Percentiles rank a stretch among this genome's conserved stretches.
These are phyloP conservation scores for Oryza officinalis DNA, from an alignment of 176 grass and related monocot genomes.

Conservation along the genomic window DNA sequence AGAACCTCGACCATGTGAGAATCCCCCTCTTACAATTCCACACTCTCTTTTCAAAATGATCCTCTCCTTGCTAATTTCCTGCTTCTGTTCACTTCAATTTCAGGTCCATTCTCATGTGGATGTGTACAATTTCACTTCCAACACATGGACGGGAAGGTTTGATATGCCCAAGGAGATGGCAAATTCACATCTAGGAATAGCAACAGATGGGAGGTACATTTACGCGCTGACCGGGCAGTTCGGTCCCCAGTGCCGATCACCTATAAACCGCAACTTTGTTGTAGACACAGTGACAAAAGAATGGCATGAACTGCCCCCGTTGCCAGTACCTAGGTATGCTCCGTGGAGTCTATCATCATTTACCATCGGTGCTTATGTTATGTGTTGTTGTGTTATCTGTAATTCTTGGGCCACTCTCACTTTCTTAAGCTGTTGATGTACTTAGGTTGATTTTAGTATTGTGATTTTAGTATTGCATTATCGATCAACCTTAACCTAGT, in stretches of 20 bases:
- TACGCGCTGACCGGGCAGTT: constrained; percentile 80
- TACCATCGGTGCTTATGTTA: constrained; percentile 13
- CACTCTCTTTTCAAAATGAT: not conserved
- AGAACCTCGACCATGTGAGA: constrained; percentile 75
- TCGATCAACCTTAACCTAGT: not conserved
- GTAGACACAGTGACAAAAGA: constrained; percentile 72
- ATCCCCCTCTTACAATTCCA: not conserved
- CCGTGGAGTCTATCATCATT: not conserved
- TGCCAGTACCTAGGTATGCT: constrained; percentile 72
- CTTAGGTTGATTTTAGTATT: not conserved
- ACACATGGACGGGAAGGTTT: constrained; percentile 72
- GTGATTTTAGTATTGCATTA: not conserved
- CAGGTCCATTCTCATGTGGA: constrained; percentile 96
- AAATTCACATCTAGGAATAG: constrained; percentile 83
- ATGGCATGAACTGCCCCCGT: constrained; percentile 68
- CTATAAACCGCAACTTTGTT: constrained; percentile 72
- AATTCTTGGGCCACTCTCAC: not conserved
- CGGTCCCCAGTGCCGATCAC: constrained; percentile 67
- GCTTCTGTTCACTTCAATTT: constrained; percentile 26
- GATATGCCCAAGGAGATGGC: constrained; percentile 84
- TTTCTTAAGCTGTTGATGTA: constrained; percentile 1
- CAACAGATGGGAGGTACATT: constrained; percentile 78
- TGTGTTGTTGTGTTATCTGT: not conserved
- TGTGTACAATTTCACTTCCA: constrained; percentile 79
- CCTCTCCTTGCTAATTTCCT: constrained; percentile 11